Evolutionary conservation across 1,284 basidiomycete species (phyloP), one percentile per base, ranked within the genome.

Genomic region (Marasmius oreades): DNA sequence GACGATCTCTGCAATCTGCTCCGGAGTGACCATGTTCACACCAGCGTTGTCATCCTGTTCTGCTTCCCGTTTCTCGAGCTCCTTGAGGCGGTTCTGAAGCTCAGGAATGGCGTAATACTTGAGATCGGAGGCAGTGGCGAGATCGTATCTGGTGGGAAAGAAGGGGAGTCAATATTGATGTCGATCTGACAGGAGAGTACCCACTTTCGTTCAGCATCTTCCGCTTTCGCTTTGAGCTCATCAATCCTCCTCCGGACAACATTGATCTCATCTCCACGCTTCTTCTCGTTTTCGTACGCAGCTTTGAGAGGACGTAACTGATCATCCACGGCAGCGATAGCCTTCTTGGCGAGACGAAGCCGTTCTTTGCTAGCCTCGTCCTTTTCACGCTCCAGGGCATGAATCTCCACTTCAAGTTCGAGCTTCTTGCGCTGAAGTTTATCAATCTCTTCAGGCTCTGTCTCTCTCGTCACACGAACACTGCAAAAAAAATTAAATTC

Each of bases 91-190:
- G 55, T 77, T 72, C 68, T 94, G 87, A n/a, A 96, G 78, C 64
- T 98, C 93, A 12, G 97, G 96, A 43, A 99, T 83, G 10, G 95
- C 95, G 67, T 92, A 94, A 74, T 95, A 97, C 55, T 90, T 87
- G 60, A 98, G 76, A 69, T 98, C 96, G 53, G 94, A 94, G 8
- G 92, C 92, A 3, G 90, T 90, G 1, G 84, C 83, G 55, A 96
- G 82, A 66, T 95, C 93, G 66, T 84, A 88, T 69, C 88, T 84
- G 54, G 3, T 56, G 54, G 51, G 44, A 18, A 52, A 46, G 50
- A 51, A 67, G 12, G 55, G 58, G 14, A 63, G 8, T 28, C 14
- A 24, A 36, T 52, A 45, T 34, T 37, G 18, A 12, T 33, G 26
- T 46, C 36, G 18, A 48, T 23, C 45, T 39, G 22, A 12, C 55